phyloP scores from a whole-genome alignment of 1,284 basidiomycete genomes.

The Ceratobasidium sp. region DNA sequence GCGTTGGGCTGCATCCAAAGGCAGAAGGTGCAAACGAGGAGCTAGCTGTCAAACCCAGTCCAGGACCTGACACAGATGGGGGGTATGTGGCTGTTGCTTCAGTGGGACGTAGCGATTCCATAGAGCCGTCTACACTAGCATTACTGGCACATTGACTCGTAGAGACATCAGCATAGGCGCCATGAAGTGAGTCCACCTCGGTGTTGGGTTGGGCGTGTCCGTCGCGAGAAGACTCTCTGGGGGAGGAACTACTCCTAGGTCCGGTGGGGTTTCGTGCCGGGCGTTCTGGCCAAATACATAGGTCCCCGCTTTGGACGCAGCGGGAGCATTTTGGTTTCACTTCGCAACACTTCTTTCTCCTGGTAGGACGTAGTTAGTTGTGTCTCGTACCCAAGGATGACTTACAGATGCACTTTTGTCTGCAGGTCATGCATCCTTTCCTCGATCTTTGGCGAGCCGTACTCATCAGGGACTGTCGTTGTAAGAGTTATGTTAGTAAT shows the following conservation, averaged over 20 bases:
- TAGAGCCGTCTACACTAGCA: background rate
- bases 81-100: background rate
- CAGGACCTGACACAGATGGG: background rate
- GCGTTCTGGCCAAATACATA: slow-evolving; percentile 9
- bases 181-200: no score
- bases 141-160: background rate
- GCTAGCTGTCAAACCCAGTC: no score
- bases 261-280: background rate
- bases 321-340: background rate
- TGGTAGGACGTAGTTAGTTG: background rate
- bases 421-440: slow-evolving; percentile 23
- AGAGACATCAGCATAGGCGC: background rate
- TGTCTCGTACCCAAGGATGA: background rate
- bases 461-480: background rate
- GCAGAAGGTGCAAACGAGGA: background rate
- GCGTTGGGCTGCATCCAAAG: background rate
- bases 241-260: slow-evolving; percentile 3
- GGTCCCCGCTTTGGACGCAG: slow-evolving; percentile 3
- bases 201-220: background rate
- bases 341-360: slow-evolving; percentile 32
- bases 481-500: background rate
- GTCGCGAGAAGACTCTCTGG: background rate
- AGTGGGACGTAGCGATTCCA: background rate
- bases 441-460: slow-evolving; percentile 22
- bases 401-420: slow-evolving; percentile 18